Base-by-base conservation (phyloP, 345 rosid species). In the Populus simonii region DNA sequence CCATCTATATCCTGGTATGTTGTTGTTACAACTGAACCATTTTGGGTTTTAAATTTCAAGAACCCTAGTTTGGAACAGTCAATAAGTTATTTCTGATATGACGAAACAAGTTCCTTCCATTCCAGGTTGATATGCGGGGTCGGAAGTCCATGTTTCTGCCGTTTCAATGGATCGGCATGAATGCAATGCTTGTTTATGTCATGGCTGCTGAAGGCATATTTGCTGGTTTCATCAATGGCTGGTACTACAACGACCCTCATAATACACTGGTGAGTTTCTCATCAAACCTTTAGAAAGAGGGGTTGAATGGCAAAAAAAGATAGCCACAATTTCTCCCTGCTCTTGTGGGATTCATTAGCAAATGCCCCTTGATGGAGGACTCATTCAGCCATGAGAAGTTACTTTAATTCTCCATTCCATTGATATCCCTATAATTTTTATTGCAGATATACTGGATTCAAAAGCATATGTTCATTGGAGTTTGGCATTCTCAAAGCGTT, bases 191-290 rank as follows among this genome's bases (percentile, higher is more conserved):
- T 25, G 99, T 95, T 36, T 95, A 93, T 73, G 99, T 95, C 7
- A 89, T 93, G 98, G 99, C 98, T 74, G 99, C 98, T 55, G 97
- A 86, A 86, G 96, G 93, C 76, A 88, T 95, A 22, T 92, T 95
- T 68, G 96, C 95, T 39, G 97, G 88, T 61, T 95, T 95, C 80
- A 78, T 95, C 43, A 93, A 91, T 20, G 99, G 98, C 66, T 93
- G 99, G 98, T 95, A 92, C 80, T 89, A 86, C 38, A 78, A 83
- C 25, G 87, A 93, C 71, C 97, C 97, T 20, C 88, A 61, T 49
- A 91, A 87, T 68, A 92, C 89, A 63, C 86, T 93, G 96, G 98
- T 90, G 47, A 1, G 85, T 79, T 36, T 38, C 10, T 51, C 39
- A 16, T 13, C 33, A 57, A 38, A 12, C 57, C 53, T 38, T 31